Base-by-base conservation (phyloP, 305 asterid genomes). In the Rubia peregrina region DNA sequence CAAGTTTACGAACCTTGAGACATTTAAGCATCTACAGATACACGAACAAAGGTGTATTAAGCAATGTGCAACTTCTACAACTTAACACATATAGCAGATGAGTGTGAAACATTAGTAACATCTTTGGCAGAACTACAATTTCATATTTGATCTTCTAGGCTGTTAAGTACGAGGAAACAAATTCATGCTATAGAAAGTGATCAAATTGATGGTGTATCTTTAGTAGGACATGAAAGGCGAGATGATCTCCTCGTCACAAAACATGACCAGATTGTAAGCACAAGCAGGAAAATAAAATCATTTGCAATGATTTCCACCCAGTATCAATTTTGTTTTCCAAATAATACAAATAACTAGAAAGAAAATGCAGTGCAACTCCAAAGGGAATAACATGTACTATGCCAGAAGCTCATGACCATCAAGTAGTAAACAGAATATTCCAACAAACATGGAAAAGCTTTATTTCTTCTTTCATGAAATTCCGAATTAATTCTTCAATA, bases 1-100 rank as follows among this genome's bases (percentile, higher is more conserved):
- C 87, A 4, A 93, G 92, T 83, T 74, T 88, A 85, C 85, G 85
- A 17, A 93, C 90, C 85, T 91, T 88, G 81, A 91, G 76, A 48
- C 84, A 78, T 74, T 73, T 88, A 62, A 93, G 85, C 95, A 88
- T 81, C 98, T 93, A 68, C 51, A 79, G 62, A 65, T 84, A 81
- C 75, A 41, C 5, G 41, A 43, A 42, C 55, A 6, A 48, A 30
- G 17, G 42, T 42, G 16, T 60, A 62, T 75, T 65, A 74, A 56
- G 22, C 42, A 60, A 7, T 40, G 19, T 65, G n/a, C 19, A 12
- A 55, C 42, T 14, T 17, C 41, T 17, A 7, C 26, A 42, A 42
- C 46, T 46, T 46, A n/a, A 46, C 5, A 9, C 53, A 46, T 46
- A 46, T 46, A 46, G 53, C 1, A 46, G 53, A 12, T 46, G 14